Evolutionary conservation across 75 land plant genomes (phyloP).

Genomic region (Pinus tabuliformis): DNA sequence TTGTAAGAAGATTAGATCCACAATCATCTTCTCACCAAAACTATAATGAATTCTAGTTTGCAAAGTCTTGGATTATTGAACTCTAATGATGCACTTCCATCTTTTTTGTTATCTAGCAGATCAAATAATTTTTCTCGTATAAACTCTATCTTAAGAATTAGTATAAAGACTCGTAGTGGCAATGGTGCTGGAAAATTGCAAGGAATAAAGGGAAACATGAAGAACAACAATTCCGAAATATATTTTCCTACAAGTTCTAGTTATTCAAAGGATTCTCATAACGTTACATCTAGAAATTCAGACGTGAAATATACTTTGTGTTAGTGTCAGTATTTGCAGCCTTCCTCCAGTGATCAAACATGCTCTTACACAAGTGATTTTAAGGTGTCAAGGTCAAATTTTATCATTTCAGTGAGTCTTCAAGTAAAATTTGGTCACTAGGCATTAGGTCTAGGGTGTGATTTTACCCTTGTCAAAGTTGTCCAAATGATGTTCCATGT

Average conservation of each 20-base stretch:
- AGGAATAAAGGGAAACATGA: neutral
- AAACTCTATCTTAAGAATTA: neutral
- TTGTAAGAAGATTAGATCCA: neutral
- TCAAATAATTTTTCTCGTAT: neutral
- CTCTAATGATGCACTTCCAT: neutral
- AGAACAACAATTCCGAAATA: neutral
- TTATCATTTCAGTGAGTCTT: no score
- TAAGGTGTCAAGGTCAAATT: no score
- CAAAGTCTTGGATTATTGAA: neutral
- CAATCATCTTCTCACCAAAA: neutral
- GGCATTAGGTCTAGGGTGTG: no score
- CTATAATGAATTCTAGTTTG: neutral
- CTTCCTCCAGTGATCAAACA: no score
- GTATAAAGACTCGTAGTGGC: neutral
- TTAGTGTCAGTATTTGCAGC: no score
- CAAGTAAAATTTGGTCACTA: no score
- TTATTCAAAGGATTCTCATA: neutral
- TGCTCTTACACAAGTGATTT: no score
- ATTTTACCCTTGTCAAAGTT: no score
- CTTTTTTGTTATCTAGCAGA: conserved; percentile 7
- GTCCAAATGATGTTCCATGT: no score
- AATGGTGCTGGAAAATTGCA: neutral
- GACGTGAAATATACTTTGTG: no score
- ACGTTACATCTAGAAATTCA: no score
- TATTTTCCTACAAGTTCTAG: neutral